Percentiles rank a stretch among this genome's conserved stretches.
phyloP scores from a whole-genome alignment of 441 rosid genomes.

The Erodium texanum region DNA sequence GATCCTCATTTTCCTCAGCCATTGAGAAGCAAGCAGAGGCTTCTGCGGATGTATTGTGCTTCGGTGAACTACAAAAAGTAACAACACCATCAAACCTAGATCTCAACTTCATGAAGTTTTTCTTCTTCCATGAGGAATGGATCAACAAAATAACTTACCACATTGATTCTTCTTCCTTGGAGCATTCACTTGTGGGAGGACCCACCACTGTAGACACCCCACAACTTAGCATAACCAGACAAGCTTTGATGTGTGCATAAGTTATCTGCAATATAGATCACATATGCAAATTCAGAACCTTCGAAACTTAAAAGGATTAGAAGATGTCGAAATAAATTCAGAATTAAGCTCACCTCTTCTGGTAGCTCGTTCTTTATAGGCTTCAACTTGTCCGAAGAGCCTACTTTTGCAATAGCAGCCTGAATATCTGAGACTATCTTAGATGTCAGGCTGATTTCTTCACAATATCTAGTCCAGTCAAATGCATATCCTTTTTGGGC shows the following conservation, averaged over 20 bases:
- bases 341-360: conserved; percentile 27
- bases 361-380: conserved; percentile 43
- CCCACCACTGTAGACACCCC: conserved; percentile 23
- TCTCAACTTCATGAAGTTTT: conserved; percentile 8
- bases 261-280: conserved; percentile 27
- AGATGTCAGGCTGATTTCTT: conserved; percentile 30
- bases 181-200: conserved; percentile 9
- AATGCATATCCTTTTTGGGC: conserved; percentile 31
- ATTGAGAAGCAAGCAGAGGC: not conserved
- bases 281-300: not conserved
- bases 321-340: not conserved
- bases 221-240: conserved; percentile 25
- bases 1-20: conserved; percentile 8
- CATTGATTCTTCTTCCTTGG: conserved; percentile 11
- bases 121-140: not conserved
- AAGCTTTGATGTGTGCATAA: conserved; percentile 34
- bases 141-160: conserved; percentile 4
- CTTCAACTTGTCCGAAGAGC: conserved; percentile 36
- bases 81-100: not conserved
- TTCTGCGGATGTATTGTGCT: conserved; percentile 6
- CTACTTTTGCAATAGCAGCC: conserved; percentile 35
- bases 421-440: conserved; percentile 28
- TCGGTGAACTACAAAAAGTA: not conserved
- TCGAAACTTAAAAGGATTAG: not conserved
- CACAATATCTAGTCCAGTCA: conserved; percentile 32